A percentile compares a stretch with the other conserved stretches of the same genome.
Conservation (phyloP, 305 asterid genomes). For the Fraxinus velutina region DNA sequence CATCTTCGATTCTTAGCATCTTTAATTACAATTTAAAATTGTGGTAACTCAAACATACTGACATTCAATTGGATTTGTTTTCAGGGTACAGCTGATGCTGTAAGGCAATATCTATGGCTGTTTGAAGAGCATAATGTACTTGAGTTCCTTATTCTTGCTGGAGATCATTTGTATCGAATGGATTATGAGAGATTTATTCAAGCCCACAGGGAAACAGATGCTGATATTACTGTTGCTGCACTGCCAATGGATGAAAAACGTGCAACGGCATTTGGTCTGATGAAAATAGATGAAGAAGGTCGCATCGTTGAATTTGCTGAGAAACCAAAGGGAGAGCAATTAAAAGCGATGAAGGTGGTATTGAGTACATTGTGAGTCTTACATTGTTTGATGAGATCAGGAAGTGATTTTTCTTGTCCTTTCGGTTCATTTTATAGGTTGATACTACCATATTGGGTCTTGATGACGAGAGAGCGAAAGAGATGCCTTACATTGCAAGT, state of each 20-base stretch:
- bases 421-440: conserved; percentile 41
- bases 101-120: conserved; percentile 84
- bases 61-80: conserved; percentile 15
- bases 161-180: conserved; percentile 92
- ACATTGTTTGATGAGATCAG: not conserved
- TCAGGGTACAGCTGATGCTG: conserved; percentile 97
- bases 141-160: conserved; percentile 82
- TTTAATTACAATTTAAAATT: conserved; percentile 10
- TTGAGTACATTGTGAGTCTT: not conserved
- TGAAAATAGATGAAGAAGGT: conserved; percentile 94
- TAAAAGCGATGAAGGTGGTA: conserved; percentile 74
- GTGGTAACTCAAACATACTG: not conserved
- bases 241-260: conserved; percentile 86
- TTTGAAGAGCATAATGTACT: conserved; percentile 84
- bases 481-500: conserved; percentile 90
- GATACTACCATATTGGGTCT: conserved; percentile 91
- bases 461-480: conserved; percentile 80
- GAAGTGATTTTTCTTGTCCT: conserved; percentile 17
- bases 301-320: conserved; percentile 86
- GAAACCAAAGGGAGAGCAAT: conserved; percentile 85
- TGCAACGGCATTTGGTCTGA: conserved; percentile 86
- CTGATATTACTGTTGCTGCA: conserved; percentile 94
- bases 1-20: not conserved
- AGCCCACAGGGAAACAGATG: conserved; percentile 91
- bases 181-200: conserved; percentile 90